These are phyloP conservation scores for Apiospora pterosperma DNA, from an alignment of 2,329 filamentous ascomycete genomes.

Conservation along the genomic window DNA sequence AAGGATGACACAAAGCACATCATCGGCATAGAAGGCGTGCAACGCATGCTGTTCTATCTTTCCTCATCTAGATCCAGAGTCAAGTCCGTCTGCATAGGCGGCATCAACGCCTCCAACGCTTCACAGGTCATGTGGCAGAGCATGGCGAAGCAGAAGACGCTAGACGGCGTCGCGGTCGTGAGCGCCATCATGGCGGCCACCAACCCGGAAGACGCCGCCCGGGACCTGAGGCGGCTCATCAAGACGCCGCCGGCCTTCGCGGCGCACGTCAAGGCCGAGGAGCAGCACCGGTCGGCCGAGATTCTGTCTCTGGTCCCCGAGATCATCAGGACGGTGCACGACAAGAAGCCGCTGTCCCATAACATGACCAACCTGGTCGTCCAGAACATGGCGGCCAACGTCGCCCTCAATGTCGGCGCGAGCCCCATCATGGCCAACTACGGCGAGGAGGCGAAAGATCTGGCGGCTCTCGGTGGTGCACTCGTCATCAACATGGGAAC, in stretches of 20 bases:
- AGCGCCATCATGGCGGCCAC: constrained; percentile 78
- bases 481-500: constrained; percentile 96
- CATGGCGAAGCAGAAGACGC: constrained; percentile 45
- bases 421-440: constrained; percentile 95
- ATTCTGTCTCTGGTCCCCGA: constrained; percentile 28
- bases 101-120: constrained; percentile 74
- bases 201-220: constrained; percentile 63
- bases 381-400: constrained; percentile 91
- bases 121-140: constrained; percentile 73
- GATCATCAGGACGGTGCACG: constrained; percentile 59
- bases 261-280: constrained; percentile 3
- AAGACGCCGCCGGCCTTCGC: constrained; percentile 32
- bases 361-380: constrained; percentile 98
- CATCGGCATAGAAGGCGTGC: constrained; percentile 70
- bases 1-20: constrained; percentile 86
- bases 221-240: constrained; percentile 56
- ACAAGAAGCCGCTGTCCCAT: constrained; percentile 72
- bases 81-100: constrained; percentile 81
- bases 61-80: constrained; percentile 39
- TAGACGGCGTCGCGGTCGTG: constrained; percentile 84
- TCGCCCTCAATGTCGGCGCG: constrained; percentile 73
- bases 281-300: constrained; percentile 13
- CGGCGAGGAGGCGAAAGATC: constrained; percentile 74
- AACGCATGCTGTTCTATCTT: constrained; percentile 62
- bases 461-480: constrained; percentile 72